Evolutionary conservation across 2,329 filamentous ascomycete species (phyloP).

Genomic region (Dactylonectria macrodidyma): DNA sequence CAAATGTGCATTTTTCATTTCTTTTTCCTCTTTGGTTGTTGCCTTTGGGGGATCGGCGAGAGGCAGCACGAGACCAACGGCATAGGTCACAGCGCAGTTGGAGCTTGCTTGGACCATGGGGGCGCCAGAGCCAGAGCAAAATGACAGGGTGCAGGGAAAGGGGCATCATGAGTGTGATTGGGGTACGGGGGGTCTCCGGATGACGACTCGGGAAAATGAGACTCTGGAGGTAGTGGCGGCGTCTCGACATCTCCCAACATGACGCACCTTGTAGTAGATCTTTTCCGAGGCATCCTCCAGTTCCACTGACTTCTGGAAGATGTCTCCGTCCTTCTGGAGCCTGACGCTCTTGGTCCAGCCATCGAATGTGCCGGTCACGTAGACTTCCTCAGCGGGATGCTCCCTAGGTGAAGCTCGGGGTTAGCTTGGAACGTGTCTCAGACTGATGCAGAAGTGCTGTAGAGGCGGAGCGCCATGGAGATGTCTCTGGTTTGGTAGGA

Average conservation of each 20-base stretch:
- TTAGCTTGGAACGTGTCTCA: slow-evolving; percentile 45
- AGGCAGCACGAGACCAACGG: slow-evolving; percentile 4
- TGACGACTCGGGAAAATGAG: background rate
- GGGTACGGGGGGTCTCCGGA: slow-evolving; percentile 3
- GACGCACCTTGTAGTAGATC: slow-evolving; percentile 92
- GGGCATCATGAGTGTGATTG: slow-evolving; percentile 2
- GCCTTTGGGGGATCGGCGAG: slow-evolving; percentile 2
- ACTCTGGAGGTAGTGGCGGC: slow-evolving; percentile 7
- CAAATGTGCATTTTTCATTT: background rate
- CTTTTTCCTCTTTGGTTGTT: slow-evolving; percentile 11
- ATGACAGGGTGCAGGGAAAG: slow-evolving; percentile 20
- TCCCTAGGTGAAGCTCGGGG: slow-evolving; percentile 71
- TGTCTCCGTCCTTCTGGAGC: slow-evolving; percentile 80
- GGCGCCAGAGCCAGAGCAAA: background rate
- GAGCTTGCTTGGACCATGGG: slow-evolving; percentile 26
- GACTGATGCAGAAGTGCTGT: slow-evolving; percentile 33
- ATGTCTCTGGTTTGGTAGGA: slow-evolving; percentile 21
- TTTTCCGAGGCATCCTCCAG: slow-evolving; percentile 78
- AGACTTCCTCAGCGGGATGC: slow-evolving; percentile 87
- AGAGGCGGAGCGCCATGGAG: background rate
- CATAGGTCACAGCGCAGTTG: slow-evolving; percentile 7
- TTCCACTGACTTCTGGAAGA: slow-evolving; percentile 86
- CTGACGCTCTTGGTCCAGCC: slow-evolving; percentile 91
- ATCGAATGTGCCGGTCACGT: slow-evolving; percentile 96
- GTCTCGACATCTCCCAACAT: slow-evolving; percentile 19